Evolutionary conservation across 768 basidiomycete genomes (phyloP).

Genomic region (Suillus brevipes): DNA sequence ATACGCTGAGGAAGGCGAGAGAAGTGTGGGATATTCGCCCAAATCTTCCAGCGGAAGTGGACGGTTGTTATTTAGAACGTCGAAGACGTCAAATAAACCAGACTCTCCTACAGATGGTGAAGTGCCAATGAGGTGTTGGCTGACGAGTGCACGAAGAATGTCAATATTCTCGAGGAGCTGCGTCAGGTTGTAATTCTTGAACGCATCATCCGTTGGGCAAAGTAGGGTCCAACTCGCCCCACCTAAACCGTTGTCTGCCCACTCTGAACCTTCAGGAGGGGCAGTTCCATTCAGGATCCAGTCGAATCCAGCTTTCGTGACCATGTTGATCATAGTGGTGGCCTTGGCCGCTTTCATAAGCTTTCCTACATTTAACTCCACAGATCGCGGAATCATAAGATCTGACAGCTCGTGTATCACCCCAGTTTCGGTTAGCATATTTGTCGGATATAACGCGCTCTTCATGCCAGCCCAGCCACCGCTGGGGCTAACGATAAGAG

Average conservation of each 20-base stretch:
- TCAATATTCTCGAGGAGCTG: slow-evolving; percentile 58
- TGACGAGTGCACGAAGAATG: slow-evolving; percentile 57
- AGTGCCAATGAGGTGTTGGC: slow-evolving; percentile 74
- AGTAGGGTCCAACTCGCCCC: slow-evolving; percentile 81
- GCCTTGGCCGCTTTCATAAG: slow-evolving; percentile 87
- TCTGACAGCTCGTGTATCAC: slow-evolving; percentile 88
- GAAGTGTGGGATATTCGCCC: slow-evolving; percentile 74
- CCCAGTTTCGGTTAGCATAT: slow-evolving; percentile 85
- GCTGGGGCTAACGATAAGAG: slow-evolving; percentile 56
- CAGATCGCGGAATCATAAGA: slow-evolving; percentile 81
- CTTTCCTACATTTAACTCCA: slow-evolving; percentile 87
- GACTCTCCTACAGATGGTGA: slow-evolving; percentile 24
- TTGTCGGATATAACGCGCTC: slow-evolving; percentile 53
- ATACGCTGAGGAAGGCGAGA: slow-evolving; percentile 63
- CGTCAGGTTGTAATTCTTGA: slow-evolving; percentile 84
- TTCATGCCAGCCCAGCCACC: slow-evolving; percentile 80
- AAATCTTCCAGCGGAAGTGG: slow-evolving; percentile 74
- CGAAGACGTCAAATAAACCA: slow-evolving; percentile 27
- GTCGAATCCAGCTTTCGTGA: slow-evolving; percentile 81
- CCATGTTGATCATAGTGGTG: slow-evolving; percentile 82
- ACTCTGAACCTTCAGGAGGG: slow-evolving; percentile 69
- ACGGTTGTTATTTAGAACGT: slow-evolving; percentile 59
- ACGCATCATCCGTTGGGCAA: slow-evolving; percentile 90
- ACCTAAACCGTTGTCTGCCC: slow-evolving; percentile 51
- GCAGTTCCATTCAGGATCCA: slow-evolving; percentile 89